Percentiles rank a stretch among this genome's conserved stretches.
Evolutionary conservation across 768 basidiomycete species (phyloP).

Genomic region (Podaxis sp.): DNA sequence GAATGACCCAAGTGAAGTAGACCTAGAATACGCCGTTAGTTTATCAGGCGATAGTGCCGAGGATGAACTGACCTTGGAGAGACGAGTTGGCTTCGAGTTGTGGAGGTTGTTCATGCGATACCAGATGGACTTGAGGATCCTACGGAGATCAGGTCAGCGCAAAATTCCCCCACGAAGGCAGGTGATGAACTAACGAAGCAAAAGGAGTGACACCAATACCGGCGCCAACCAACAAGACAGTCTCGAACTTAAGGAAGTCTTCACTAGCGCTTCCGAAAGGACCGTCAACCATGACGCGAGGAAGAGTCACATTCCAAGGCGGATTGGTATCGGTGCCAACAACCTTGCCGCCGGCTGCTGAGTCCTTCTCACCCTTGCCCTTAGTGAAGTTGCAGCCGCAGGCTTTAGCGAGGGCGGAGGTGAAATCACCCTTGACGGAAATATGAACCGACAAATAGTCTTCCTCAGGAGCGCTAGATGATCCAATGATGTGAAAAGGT

Average conservation of each 20-base stretch:
- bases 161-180: background rate
- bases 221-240: constrained; percentile 83
- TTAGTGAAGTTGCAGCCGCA: constrained; percentile 79
- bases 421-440: constrained; percentile 90
- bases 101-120: constrained; percentile 93
- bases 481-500: background rate
- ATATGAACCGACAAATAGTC: constrained; percentile 95
- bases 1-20: constrained; percentile 95
- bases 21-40: constrained; percentile 31
- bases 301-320: constrained; percentile 68
- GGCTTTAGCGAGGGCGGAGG: constrained; percentile 70
- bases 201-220: constrained; percentile 98
- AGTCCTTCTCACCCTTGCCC: constrained; percentile 40
- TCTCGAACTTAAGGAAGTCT: constrained; percentile 88
- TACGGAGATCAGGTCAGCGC: constrained; percentile 20
- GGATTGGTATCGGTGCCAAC: constrained; percentile 53
- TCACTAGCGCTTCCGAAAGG: constrained; percentile 93
- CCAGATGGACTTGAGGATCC: constrained; percentile 89
- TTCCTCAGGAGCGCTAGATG: constrained; percentile 80
- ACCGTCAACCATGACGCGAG: constrained; percentile 94
- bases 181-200: constrained; percentile 64
- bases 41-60: background rate
- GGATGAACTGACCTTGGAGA: constrained; percentile 60
- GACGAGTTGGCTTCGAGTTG: constrained; percentile 66
- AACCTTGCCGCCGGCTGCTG: constrained; percentile 48